phyloP scores from a whole-genome alignment of 129 eudicot species.

The Tanacetum coccineum region DNA sequence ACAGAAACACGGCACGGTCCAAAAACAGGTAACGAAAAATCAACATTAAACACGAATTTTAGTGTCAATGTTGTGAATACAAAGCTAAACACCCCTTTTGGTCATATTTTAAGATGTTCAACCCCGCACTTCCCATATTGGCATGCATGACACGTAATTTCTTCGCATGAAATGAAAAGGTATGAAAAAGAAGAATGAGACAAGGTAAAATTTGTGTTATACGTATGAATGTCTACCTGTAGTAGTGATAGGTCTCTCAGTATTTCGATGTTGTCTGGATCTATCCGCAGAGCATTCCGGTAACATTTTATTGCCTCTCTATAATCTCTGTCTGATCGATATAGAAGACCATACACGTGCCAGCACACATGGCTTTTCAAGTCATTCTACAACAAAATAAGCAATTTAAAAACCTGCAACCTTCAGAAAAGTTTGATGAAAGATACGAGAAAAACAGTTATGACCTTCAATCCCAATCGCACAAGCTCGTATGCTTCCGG shows the following conservation, averaged over 20 bases:
- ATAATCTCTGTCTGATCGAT: constrained; percentile 94
- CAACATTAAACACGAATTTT: background rate
- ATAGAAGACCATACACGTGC: constrained; percentile 97
- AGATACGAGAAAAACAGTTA: constrained; percentile 14
- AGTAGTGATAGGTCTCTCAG: constrained; percentile 82
- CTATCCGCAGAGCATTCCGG: constrained; percentile 88
- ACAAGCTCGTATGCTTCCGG: constrained; percentile 98
- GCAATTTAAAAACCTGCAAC: constrained; percentile 1
- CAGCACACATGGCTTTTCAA: constrained; percentile 98
- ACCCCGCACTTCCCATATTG: background rate
- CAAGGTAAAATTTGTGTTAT: background rate
- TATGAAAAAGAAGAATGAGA: background rate
- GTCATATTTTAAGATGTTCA: background rate
- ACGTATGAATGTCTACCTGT: constrained; percentile 48
- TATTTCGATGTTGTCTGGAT: constrained; percentile 94
- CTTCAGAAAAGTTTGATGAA: background rate
- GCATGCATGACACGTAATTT: constrained; percentile 1
- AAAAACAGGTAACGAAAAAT: background rate
- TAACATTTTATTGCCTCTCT: constrained; percentile 96
- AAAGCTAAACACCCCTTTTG: background rate
- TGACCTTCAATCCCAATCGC: constrained; percentile 83
- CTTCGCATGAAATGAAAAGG: constrained; percentile 2
- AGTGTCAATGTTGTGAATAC: background rate
- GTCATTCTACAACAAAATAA: constrained; percentile 68
- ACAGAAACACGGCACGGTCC: background rate